These are phyloP conservation scores for Hibiscus tridactylites DNA, from an alignment of 345 rosid species.

Conservation along the genomic window DNA sequence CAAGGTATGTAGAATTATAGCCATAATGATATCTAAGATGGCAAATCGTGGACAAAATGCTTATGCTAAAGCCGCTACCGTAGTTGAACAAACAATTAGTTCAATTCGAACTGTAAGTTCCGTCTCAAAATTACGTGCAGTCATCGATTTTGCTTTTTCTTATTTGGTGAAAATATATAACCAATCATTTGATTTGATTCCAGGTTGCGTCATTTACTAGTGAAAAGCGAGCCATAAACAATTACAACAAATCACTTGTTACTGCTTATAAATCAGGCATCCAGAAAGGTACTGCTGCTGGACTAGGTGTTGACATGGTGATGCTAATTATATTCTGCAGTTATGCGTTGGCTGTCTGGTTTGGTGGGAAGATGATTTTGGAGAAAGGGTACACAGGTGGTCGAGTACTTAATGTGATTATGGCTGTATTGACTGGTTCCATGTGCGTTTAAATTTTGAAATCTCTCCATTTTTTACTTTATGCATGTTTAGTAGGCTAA, in stretches of 20 bases:
- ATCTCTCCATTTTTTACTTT: background rate
- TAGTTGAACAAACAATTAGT: no score
- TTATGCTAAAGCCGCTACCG: no score
- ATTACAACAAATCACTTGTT: slow-evolving; percentile 46
- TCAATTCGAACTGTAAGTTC: no score
- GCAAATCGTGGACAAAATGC: no score
- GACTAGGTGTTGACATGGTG: slow-evolving; percentile 56
- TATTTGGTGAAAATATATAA: background rate
- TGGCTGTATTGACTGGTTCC: slow-evolving; percentile 70
- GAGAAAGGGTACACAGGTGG: slow-evolving; percentile 75
- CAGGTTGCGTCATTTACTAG: slow-evolving; percentile 90
- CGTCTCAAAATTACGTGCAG: no score
- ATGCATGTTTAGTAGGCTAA: background rate
- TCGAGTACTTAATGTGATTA: slow-evolving; percentile 52
- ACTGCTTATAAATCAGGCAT: slow-evolving; percentile 63
- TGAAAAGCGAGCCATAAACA: slow-evolving; percentile 58
- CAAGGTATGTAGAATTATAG: no score
- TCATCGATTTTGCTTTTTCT: background rate
- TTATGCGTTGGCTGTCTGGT: slow-evolving; percentile 73
- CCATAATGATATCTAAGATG: no score
- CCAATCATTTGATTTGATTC: background rate
- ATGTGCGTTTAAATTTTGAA: slow-evolving; percentile 34
- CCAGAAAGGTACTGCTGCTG: slow-evolving; percentile 52
- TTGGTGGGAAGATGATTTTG: slow-evolving; percentile 64
- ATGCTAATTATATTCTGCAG: slow-evolving; percentile 34